Percentiles rank a stretch among this genome's conserved stretches.
Evolutionary conservation across 768 basidiomycete species (phyloP).

Genomic region (Suillus ampliporus): DNA sequence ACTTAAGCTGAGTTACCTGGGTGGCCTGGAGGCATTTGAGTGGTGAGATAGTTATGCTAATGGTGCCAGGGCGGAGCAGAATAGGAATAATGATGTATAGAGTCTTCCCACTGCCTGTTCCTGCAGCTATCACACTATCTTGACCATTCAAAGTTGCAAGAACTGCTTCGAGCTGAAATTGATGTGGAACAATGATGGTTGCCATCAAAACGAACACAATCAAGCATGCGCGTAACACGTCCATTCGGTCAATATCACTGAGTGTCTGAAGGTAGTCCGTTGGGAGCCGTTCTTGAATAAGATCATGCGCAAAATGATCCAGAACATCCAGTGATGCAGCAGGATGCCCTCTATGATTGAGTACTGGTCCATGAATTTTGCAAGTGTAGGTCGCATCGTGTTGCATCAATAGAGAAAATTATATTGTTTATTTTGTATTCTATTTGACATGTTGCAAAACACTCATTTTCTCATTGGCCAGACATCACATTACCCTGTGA

Average conservation of each 20-base stretch:
- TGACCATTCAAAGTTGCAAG: constrained; percentile 3
- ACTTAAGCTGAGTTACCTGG: too few relatives aligned
- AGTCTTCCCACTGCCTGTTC: too few relatives aligned
- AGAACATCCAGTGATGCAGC: neutral
- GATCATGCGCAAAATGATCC: neutral
- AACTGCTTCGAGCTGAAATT: constrained; percentile 7
- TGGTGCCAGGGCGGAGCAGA: too few relatives aligned
- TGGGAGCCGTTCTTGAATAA: neutral
- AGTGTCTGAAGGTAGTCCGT: neutral
- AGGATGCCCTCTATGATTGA: too few relatives aligned
- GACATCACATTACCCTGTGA: too few relatives aligned
- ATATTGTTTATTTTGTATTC: constrained; percentile 4
- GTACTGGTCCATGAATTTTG: neutral
- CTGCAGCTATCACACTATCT: too few relatives aligned
- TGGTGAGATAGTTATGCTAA: too few relatives aligned
- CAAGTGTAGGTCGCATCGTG: constrained; percentile 12
- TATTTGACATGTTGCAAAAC: neutral
- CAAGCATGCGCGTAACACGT: neutral
- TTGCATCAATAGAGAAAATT: neutral
- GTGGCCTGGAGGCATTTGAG: too few relatives aligned
- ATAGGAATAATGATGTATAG: too few relatives aligned
- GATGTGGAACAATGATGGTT: constrained; percentile 7
- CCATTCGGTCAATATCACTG: neutral
- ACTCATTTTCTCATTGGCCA: too few relatives aligned
- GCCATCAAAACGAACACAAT: neutral